Evolutionary conservation across 768 basidiomycete genomes (phyloP).

Genomic region (Hygrophoropsis aurantiaca): DNA sequence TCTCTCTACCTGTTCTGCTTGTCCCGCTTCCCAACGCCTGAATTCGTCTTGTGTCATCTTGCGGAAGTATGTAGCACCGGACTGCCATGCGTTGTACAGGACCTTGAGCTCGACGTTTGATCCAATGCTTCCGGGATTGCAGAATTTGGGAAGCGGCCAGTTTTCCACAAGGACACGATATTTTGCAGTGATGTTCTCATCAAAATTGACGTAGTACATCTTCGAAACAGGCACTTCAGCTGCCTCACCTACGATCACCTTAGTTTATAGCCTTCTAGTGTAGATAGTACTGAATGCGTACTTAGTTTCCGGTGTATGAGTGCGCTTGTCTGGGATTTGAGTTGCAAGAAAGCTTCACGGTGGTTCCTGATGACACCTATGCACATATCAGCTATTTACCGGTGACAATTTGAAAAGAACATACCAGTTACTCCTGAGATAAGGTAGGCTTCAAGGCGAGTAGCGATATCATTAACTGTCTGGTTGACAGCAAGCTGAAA

Average conservation of each 20-base stretch:
- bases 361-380: too few species aligned
- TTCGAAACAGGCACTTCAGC: too few species aligned
- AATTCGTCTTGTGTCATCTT: background rate
- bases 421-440: background rate
- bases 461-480: background rate
- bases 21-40: background rate
- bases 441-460: background rate
- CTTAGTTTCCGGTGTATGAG: too few species aligned
- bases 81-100: background rate
- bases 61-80: background rate
- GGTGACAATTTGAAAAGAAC: too few species aligned
- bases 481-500: background rate
- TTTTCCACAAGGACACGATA: background rate
- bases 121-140: background rate
- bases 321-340: too few species aligned
- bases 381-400: too few species aligned
- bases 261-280: too few species aligned
- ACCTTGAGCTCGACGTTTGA: slow-evolving; percentile 1
- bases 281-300: too few species aligned
- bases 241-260: too few species aligned
- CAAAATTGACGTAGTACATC: background rate
- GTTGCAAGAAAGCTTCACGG: too few species aligned
- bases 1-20: too few species aligned
- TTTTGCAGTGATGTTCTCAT: background rate
- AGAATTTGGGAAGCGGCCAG: background rate